Evolutionary conservation across 805 yeast genomes (phyloP), one percentile per base, ranked within the genome.

Genomic region (Debaryomyces prosopidis): DNA sequence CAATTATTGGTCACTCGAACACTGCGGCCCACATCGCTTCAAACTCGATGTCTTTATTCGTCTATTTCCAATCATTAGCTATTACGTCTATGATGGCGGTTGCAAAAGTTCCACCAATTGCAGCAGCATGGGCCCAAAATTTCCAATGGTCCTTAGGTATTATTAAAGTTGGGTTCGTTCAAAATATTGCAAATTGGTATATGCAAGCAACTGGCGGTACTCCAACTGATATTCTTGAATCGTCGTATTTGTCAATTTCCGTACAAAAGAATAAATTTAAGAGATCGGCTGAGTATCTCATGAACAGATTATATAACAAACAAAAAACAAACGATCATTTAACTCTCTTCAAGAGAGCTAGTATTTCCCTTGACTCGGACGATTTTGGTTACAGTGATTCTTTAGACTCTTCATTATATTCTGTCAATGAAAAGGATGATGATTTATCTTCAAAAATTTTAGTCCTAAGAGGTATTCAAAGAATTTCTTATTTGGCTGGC

Each of bases 1-100:
- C 96, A 0, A 82, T 90, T 34, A 76, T 86, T 52, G 97, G 98
- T 9, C 94, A 91, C 63, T 84, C 94, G 15, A 82, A 84, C 49
- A 92, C 97, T 1, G 96, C 99, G 2, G 91, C 97, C 3, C 98
- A 94, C 63, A 90, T 94, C 60, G 96, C 97, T n/a, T 87, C 97
- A 15, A 94, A 94, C 70, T 85, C 96, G 14, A 85, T 92, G 61
- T 88, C 97, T 1, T 73, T 94, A 49, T 94, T 94, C 68, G 82
- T 90, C 44, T 94, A 94, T 68, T 94, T 92, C 80, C 99, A 94
- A 73, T 82, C 87, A 46, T 75, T 94, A 55, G 97, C 97, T 16
- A 83, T 92, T 48, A 85, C 92, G 15, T 80, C 96, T 14, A 91
- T 94, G 97, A 85, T 90, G 90, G 97, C 95, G 45, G 97, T 92